Percentiles rank a stretch among this genome's conserved stretches.
phyloP scores from a whole-genome alignment of 345 rosid genomes.

The Populus simonii region DNA sequence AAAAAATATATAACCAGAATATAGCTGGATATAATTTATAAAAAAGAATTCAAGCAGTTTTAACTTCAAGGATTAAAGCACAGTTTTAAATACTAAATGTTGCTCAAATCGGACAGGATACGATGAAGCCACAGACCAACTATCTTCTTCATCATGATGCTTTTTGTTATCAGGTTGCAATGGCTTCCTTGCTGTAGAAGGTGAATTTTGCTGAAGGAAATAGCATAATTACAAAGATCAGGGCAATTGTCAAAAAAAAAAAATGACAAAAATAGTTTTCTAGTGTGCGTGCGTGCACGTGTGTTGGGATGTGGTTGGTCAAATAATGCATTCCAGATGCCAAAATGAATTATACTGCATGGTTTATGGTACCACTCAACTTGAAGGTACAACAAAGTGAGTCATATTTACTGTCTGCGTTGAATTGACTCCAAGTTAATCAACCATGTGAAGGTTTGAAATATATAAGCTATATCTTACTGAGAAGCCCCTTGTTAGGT shows the following conservation, averaged over 20 bases:
- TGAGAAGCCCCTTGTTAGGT: background rate
- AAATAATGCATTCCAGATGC: background rate
- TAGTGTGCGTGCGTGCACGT: background rate
- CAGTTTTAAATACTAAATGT: background rate
- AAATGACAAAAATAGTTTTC: background rate
- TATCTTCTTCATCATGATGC: conserved; percentile 77
- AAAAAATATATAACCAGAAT: background rate
- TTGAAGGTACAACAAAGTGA: background rate
- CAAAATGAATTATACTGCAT: background rate
- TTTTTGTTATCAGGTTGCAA: conserved; percentile 54
- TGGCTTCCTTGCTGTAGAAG: conserved; percentile 47
- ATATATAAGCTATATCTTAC: background rate
- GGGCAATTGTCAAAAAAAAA: background rate
- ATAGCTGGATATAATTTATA: background rate
- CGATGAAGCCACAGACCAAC: conserved; percentile 80
- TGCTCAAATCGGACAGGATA: conserved; percentile 43
- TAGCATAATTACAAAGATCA: conserved; percentile 8
- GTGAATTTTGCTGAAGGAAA: conserved; percentile 51
- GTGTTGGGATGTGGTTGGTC: background rate
- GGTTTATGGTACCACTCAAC: background rate
- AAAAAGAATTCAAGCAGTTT: background rate
- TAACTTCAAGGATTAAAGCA: background rate
- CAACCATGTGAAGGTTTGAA: background rate
- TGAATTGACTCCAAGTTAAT: too few relatives aligned
- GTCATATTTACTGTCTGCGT: background rate